Evolutionary conservation across 2,329 filamentous ascomycete genomes (phyloP).

Genomic region (Bipolaris zeicola): DNA sequence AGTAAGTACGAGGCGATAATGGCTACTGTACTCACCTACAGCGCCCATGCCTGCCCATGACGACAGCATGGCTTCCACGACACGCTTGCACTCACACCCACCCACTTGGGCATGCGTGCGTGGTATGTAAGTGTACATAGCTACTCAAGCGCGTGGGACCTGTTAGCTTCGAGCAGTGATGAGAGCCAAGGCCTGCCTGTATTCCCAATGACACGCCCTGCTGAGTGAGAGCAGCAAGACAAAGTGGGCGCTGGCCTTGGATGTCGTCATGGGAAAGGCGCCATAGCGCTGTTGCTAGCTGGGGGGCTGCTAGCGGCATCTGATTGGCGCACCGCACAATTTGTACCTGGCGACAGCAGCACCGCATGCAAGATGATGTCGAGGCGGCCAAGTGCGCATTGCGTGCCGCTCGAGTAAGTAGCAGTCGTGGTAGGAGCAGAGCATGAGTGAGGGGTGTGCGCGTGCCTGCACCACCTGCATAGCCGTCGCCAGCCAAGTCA

Average conservation of each 20-base stretch:
- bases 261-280: conserved; percentile 19
- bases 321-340: conserved; percentile 23
- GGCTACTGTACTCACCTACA: not conserved
- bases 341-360: conserved; percentile 21
- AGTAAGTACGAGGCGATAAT: too few species aligned
- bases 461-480: too few species aligned
- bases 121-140: not conserved
- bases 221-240: conserved; percentile 10
- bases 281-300: conserved; percentile 13
- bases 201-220: conserved; percentile 25
- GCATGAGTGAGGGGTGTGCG: too few species aligned
- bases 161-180: conserved; percentile 26
- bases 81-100: not conserved
- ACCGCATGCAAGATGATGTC: conserved; percentile 28
- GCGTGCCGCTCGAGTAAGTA: conserved; percentile 13
- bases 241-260: conserved; percentile 17
- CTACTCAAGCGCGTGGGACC: not conserved
- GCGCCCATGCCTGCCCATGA: conserved; percentile 27
- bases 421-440: not conserved
- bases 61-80: not conserved
- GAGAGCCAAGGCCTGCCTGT: conserved; percentile 33
- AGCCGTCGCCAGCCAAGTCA: too few species aligned
- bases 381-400: conserved; percentile 22
- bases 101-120: not conserved
- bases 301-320: not conserved